These are phyloP conservation scores for Colletotrichum phormii DNA, from an alignment of 2,329 filamentous ascomycete genomes.

Conservation along the genomic window DNA sequence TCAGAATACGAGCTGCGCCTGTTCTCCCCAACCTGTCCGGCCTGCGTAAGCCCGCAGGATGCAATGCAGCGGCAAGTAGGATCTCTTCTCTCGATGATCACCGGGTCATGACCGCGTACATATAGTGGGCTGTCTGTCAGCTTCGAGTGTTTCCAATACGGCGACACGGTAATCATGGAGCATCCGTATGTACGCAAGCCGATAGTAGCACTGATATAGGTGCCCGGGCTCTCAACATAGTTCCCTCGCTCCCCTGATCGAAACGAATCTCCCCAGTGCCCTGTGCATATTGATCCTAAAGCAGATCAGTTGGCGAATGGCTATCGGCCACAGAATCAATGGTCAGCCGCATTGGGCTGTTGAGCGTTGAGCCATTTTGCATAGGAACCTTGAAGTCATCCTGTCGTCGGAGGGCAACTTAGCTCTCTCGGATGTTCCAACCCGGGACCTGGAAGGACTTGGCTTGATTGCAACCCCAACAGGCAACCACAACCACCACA, in stretches of 20 bases:
- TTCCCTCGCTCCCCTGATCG: not conserved
- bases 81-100: not conserved
- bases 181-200: not conserved
- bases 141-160: not conserved
- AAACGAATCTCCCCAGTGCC: not conserved
- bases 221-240: not conserved
- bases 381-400: slow-evolving; percentile 22
- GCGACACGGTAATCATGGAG: not conserved
- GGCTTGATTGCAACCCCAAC: slow-evolving; percentile 10
- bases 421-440: slow-evolving; percentile 23
- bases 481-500: not conserved
- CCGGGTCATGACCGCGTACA: too few species aligned
- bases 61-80: not conserved
- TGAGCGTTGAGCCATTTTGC: slow-evolving; percentile 4
- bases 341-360: not conserved
- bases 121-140: not conserved
- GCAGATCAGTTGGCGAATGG: not conserved
- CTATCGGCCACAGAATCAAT: not conserved
- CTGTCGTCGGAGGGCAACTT: slow-evolving; percentile 2
- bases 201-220: not conserved
- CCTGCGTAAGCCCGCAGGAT: not conserved
- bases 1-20: not conserved
- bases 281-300: not conserved
- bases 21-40: not conserved
- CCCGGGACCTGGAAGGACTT: slow-evolving; percentile 16